Evolutionary conservation across 257 asterid genomes (phyloP), one percentile per base, ranked within the genome.

Genomic region (Datura wrightii): DNA sequence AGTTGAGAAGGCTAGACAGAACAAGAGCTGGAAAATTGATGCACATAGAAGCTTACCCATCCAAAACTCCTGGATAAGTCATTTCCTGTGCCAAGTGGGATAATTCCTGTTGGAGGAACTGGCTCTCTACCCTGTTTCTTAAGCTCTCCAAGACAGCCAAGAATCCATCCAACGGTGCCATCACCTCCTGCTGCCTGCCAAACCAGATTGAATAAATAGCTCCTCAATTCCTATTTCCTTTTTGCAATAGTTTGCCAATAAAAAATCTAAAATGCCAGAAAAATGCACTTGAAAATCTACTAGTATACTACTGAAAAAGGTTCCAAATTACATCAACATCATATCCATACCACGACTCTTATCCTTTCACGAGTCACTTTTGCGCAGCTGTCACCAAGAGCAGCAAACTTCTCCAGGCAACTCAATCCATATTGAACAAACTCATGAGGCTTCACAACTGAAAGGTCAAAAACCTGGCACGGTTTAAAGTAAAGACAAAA

Each of bases 141-240:
- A 70, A 96, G 97, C 85, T 93, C 97, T 60, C 97, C 99, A 39
- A 96, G 93, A 86, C 99, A 96, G 10, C 99, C 99, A 5, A 96
- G 97, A 80, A 94, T 91, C 99, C 99, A 96, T 52, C 99, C 99
- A 80, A 96, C 99, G 14, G 99, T 94, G 76, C 99, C 99, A 89
- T 96, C 99, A 90, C 99, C 99, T 71, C 99, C 99, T 8, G 99
- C 99, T 78, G 95, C 98, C 99, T 96, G 93, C 85, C 91, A 90
- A 89, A 83, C 79, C 85, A 48, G 84, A 84, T 81, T 74, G 78
- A 55, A 82, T 80, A 83, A 80, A 14, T 14, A 50, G 58, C 1
- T 52, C 5, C 82, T 52, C 31, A 8, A 52, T 14, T 78, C 11
- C 63, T 34, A 78, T 13, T 50, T 78, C 63, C 46, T 2, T 78